phyloP scores from a whole-genome alignment of 2,329 filamentous ascomycete species.

The Lasiodiplodia hormozganensis region DNA sequence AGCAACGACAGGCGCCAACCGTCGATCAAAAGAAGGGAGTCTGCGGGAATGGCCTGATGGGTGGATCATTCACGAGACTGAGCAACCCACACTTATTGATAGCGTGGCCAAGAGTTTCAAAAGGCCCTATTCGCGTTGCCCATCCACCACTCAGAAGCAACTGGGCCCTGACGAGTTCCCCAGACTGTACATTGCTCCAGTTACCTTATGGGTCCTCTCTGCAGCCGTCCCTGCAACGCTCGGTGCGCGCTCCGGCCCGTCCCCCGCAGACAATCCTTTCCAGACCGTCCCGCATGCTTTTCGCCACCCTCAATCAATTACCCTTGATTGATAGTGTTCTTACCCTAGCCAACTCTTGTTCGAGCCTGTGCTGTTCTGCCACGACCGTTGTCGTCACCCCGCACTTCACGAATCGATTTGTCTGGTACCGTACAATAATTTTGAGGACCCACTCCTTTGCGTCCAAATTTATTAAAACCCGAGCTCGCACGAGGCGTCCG shows the following conservation, averaged over 20 bases:
- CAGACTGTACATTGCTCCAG: background rate
- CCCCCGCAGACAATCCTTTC: background rate
- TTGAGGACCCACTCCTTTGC: background rate
- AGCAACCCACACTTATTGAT: too few relatives aligned
- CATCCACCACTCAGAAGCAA: too few relatives aligned
- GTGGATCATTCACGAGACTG: too few relatives aligned
- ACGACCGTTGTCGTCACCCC: background rate
- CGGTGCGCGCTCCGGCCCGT: background rate
- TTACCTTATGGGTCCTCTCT: background rate
- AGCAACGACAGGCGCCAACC: too few relatives aligned
- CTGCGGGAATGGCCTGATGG: too few relatives aligned
- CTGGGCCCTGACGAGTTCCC: too few relatives aligned
- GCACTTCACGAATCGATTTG: background rate
- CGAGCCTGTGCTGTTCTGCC: background rate
- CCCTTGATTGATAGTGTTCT: slow-evolving; percentile 18
- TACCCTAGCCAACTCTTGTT: background rate
- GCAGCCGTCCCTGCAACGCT: background rate
- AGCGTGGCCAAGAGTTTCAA: too few relatives aligned
- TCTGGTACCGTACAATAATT: background rate
- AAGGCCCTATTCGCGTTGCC: too few relatives aligned
- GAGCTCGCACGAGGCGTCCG: background rate
- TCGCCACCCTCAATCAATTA: background rate
- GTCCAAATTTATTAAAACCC: background rate
- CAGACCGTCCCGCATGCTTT: background rate
- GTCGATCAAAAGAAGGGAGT: too few relatives aligned